Conservation (phyloP, 2,329 filamentous ascomycete species). For the Parastagonospora avenae region DNA sequence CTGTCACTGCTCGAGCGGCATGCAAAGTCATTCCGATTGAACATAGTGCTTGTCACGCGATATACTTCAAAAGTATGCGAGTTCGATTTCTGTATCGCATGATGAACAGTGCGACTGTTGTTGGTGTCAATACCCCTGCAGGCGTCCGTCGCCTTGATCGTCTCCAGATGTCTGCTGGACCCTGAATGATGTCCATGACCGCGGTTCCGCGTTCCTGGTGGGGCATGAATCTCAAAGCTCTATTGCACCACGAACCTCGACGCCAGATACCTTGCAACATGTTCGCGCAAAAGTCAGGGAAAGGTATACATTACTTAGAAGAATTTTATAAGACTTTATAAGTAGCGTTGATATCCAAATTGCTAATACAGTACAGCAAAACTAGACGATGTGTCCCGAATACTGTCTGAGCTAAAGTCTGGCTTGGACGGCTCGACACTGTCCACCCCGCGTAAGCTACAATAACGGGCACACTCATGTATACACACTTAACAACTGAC, state of each 20-base stretch:
- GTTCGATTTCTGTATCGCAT: too few relatives aligned
- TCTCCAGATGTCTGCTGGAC: background rate
- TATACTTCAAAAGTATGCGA: too few relatives aligned
- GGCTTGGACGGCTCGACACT: slow-evolving; percentile 68
- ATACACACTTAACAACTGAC: slow-evolving; percentile 9
- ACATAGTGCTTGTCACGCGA: too few relatives aligned
- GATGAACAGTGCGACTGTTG: too few relatives aligned
- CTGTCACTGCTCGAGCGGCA: too few relatives aligned
- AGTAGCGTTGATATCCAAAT: too few relatives aligned
- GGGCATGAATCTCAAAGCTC: background rate
- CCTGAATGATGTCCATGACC: background rate
- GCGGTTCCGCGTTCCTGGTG: background rate
- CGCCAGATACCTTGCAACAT: background rate
- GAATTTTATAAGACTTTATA: too few relatives aligned
- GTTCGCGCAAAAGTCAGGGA: slow-evolving; percentile 21
- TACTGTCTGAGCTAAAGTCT: slow-evolving; percentile 65
- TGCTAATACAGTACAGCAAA: slow-evolving; percentile 59
- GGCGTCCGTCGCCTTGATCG: too few relatives aligned
- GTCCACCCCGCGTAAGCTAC: slow-evolving; percentile 61
- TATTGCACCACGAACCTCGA: background rate
- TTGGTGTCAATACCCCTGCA: too few relatives aligned
- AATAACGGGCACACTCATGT: background rate
- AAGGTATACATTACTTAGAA: slow-evolving; percentile 27
- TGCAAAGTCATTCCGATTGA: too few relatives aligned
- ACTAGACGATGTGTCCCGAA: slow-evolving; percentile 67